Conservation (phyloP, 495 filamentous ascomycete species). For the Entonaema liquescens region DNA sequence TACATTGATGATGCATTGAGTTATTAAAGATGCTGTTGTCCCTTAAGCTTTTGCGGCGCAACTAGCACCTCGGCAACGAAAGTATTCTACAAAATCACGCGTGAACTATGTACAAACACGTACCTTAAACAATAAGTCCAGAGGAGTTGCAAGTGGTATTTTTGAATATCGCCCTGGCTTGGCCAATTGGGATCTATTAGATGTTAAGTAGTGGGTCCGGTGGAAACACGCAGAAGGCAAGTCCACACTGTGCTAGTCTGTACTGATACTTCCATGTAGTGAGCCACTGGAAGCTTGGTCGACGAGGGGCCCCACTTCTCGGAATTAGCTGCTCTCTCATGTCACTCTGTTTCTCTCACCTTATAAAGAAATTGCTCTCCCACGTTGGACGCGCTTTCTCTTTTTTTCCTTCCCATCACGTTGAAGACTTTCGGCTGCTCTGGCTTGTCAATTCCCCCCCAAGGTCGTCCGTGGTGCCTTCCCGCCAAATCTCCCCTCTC, state of each 20-base stretch:
- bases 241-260: slow-evolving; percentile 32
- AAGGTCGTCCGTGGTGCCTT: slow-evolving; percentile 48
- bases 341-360: slow-evolving; percentile 36
- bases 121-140: slow-evolving; percentile 17
- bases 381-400: slow-evolving; percentile 44
- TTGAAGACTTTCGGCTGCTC: slow-evolving; percentile 48
- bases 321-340: slow-evolving; percentile 42
- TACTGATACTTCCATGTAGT: slow-evolving; percentile 34
- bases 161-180: slow-evolving; percentile 27
- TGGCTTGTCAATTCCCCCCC: slow-evolving; percentile 46
- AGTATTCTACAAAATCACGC: slow-evolving; percentile 27
- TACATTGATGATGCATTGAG: background rate
- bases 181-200: slow-evolving; percentile 33
- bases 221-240: slow-evolving; percentile 22
- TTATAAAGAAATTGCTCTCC: slow-evolving; percentile 47
- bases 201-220: slow-evolving; percentile 1
- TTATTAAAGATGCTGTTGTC: background rate
- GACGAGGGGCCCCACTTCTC: slow-evolving; percentile 32
- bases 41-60: background rate
- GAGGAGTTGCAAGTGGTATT: slow-evolving; percentile 13
- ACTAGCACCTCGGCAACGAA: background rate
- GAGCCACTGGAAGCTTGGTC: slow-evolving; percentile 37
- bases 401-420: slow-evolving; percentile 45
- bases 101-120: slow-evolving; percentile 11
- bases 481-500: slow-evolving; percentile 42